Evolutionary conservation across 805 yeast species (phyloP), one percentile per base, ranked within the genome.

Genomic region (Brettanomyces anomalus): DNA sequence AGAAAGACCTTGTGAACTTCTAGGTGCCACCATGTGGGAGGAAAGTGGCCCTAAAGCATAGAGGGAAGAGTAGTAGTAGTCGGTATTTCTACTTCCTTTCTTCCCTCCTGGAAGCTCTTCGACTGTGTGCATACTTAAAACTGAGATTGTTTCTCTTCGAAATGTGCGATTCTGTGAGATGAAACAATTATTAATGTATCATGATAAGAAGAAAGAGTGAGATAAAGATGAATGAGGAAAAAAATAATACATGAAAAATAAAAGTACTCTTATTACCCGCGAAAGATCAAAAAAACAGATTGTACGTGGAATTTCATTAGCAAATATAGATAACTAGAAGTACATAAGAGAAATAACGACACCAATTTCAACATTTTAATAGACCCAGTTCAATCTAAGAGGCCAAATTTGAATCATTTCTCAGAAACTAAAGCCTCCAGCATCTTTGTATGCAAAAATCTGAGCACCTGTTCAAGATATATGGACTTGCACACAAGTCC

Each of bases 21-120:
- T 19, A 10, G 39, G 26, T 30, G 14, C 30, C n/a, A 19, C 24
- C 36, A 21, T 19, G 32, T 43, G 41, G 11, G 43, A 21, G 5
- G 46, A 24, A 17, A 45, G 38, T 2, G 44, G 40, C 3, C 49
- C 54, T 17, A 42, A 42, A 13, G 52, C 56, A 34, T 57, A 47
- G 19, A 60, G 38, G 1, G 64, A 59, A 13, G 65, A 60, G 34
- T 51, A 57, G 19, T 52, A 56, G 10, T 49, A 49, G 37, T 51
- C 49, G 7, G 51, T 44, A 11, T 61, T 62, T 21, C 46, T 51
- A 1, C 57, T 48, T 33, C 52, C 50, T 10, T 51, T 45, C 14
- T 61, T 62, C 8, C 18, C 34, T 17, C 47, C 50, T 5, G 59
- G 55, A 31, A 61, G 46, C 41, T 61, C 65, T 45, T 59, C 56